Base-by-base conservation (phyloP, 1,284 basidiomycete genomes). In the Takashimella koratensis region DNA sequence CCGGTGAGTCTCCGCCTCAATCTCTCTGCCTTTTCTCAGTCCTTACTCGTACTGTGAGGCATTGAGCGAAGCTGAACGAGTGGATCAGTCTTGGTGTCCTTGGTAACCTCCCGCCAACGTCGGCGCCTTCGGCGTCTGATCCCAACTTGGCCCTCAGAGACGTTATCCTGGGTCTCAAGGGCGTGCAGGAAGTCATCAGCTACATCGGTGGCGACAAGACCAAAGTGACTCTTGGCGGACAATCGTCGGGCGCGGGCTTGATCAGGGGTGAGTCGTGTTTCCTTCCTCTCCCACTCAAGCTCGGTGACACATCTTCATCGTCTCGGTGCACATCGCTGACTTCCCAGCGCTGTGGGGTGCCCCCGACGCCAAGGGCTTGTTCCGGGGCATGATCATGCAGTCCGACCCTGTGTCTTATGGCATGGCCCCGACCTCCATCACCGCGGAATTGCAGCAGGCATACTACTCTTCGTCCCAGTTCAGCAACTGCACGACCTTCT, bases 161-260 rank as follows among this genome's bases (percentile, higher is more conserved):
- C 67, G 74, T 85, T 42, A 81, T 90, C 49, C 83, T 83, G 48
- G 84, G 84, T 0, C 74, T 92, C 49, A 74, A 81, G 36, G 88
- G 87, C 70, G 69, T 93, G 57, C 78, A 83, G 51, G 76, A 75
- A 24, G 80, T 84, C 30, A 70, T 77, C 24, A 47, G 51, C 2
- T 79, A 81, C 24, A 87, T 93, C 60, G 88, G 88, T 6, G 91
- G 88, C 6, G 72, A 79, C 54, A 47, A 62, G 16, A 78, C 79
- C 3, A 82, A 82, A 60, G 81, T 96, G 62, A 92, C 90, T 0
- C 62, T 96, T 20, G 89, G 88, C 21, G 93, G 93, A 4, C 91
- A 96, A 73, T 91, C 88, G 66, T 84, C 84, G 26, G 93, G 93
- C 40, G 92, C 87, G 0, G 82, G 80, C 54, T 81, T 94, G 79